These are phyloP conservation scores for Pseudogymnoascus sp. DNA, from an alignment of 2,329 filamentous ascomycete species.

Conservation along the genomic window DNA sequence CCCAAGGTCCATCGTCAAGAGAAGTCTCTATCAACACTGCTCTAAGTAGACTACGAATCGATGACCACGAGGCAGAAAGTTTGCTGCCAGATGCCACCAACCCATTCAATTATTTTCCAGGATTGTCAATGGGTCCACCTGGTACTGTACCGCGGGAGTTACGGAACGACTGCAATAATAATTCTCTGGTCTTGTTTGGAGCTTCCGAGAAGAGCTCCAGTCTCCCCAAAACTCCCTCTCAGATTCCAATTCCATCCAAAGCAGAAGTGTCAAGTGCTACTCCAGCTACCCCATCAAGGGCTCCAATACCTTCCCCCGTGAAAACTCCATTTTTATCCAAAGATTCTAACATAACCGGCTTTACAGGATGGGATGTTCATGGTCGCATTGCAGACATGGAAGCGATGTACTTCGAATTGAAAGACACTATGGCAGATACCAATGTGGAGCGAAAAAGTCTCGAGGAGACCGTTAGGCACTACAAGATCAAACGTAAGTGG, in stretches of 20 bases:
- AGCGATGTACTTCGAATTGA: constrained; percentile 62
- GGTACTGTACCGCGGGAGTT: constrained; percentile 18
- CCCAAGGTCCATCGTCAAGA: constrained; percentile 27
- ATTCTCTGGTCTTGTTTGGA: constrained; percentile 24
- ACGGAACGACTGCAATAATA: constrained; percentile 20
- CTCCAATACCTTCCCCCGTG: constrained; percentile 30
- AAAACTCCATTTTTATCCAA: constrained; percentile 57
- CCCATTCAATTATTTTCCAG: not conserved
- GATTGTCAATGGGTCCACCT: not conserved
- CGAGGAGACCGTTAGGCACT: constrained; percentile 66
- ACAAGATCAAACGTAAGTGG: constrained; percentile 52
- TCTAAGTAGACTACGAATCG: constrained; percentile 29
- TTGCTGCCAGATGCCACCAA: not conserved
- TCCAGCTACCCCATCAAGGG: constrained; percentile 34
- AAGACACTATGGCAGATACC: constrained; percentile 63
- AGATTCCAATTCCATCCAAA: constrained; percentile 28
- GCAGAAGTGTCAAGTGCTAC: constrained; percentile 18
- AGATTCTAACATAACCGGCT: constrained; percentile 61
- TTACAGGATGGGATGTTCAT: constrained; percentile 72
- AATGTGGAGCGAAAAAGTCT: constrained; percentile 60
- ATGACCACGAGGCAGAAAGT: constrained; percentile 16
- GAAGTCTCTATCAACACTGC: constrained; percentile 33
- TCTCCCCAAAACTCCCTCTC: constrained; percentile 27
- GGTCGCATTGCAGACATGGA: constrained; percentile 71
- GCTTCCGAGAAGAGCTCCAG: constrained; percentile 5